Evolutionary conservation across 371 early-diverging fungal species (phyloP).

Genomic region (Syncephalis fuscata): DNA sequence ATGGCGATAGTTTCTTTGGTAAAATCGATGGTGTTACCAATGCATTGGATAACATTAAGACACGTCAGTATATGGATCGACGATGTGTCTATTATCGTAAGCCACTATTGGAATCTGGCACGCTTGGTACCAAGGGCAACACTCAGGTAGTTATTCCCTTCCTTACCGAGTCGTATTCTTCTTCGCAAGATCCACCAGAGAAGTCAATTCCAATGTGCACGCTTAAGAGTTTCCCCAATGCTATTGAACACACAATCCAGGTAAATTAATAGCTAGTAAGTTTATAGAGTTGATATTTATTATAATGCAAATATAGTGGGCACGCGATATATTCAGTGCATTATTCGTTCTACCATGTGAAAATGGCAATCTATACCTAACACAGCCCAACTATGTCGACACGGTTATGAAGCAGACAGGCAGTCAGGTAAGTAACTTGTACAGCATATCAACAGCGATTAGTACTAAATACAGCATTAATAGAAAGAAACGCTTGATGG

Average conservation of each 20-base stretch:
- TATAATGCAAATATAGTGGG: slow-evolving; percentile 42
- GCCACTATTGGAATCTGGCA: slow-evolving; percentile 97
- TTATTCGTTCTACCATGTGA: slow-evolving; percentile 85
- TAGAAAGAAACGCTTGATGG: slow-evolving; percentile 55
- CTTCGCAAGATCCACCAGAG: slow-evolving; percentile 98
- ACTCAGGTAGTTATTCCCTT: slow-evolving; percentile 94
- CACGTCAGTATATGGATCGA: slow-evolving; percentile 96
- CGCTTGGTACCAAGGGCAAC: slow-evolving; percentile 99
- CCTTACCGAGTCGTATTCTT: slow-evolving; percentile 97
- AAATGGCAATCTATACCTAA: slow-evolving; percentile 83
- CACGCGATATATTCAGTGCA: slow-evolving; percentile 94
- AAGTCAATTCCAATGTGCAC: slow-evolving; percentile 99
- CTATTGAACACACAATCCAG: slow-evolving; percentile 99
- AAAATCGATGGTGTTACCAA: slow-evolving; percentile 88
- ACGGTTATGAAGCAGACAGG: slow-evolving; percentile 61
- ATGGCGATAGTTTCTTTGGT: slow-evolving; percentile 91
- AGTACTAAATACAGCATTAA: slow-evolving; percentile 8
- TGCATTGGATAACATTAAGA: slow-evolving; percentile 99
- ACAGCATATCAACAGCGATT: slow-evolving; percentile 1
- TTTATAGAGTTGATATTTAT: too few relatives aligned
- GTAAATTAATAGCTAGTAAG: too few relatives aligned
- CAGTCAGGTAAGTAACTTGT: slow-evolving; percentile 14
- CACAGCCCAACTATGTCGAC: slow-evolving; percentile 68
- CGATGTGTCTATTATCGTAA: slow-evolving; percentile 94
- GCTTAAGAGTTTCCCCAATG: slow-evolving; percentile 98